Conservation (phyloP, 2,329 filamentous ascomycete species). For the Elsinoe ampelina region DNA sequence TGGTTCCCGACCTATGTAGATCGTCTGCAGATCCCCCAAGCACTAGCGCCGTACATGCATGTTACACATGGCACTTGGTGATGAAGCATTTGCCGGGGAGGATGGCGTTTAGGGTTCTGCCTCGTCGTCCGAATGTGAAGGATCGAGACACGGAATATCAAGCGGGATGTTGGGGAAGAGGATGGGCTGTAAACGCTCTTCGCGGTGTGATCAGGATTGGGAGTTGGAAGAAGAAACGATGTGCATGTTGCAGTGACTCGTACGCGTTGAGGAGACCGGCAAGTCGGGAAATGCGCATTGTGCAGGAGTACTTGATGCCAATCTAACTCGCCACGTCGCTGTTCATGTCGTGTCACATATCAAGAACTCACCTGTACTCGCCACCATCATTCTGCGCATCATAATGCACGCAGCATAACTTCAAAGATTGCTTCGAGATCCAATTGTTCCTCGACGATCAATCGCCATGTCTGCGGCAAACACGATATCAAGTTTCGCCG, state of each 20-base stretch:
- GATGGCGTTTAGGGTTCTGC: constrained; percentile 2
- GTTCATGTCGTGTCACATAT: background rate
- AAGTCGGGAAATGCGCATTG: background rate
- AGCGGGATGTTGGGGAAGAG: constrained; percentile 7
- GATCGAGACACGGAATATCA: constrained; percentile 6
- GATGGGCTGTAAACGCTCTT: background rate
- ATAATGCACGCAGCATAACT: background rate
- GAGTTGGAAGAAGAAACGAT: background rate
- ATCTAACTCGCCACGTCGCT: background rate
- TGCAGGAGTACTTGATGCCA: background rate
- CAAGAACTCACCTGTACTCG: too few species aligned
- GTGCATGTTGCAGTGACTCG: background rate
- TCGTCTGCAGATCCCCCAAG: constrained; percentile 10
- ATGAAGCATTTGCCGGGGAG: constrained; percentile 8
- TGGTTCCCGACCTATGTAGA: constrained; percentile 12
- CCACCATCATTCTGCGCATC: background rate
- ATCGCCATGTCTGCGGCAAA: background rate
- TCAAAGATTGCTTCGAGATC: background rate
- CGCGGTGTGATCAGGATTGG: background rate
- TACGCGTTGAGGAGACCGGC: background rate
- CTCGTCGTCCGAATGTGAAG: background rate
- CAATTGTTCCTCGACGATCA: background rate
- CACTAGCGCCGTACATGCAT: background rate
- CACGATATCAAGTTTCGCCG: background rate
- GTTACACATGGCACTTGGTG: constrained; percentile 1